Evolutionary conservation across 1,139 yeast genomes (phyloP).

Genomic region (Candida sp.): DNA sequence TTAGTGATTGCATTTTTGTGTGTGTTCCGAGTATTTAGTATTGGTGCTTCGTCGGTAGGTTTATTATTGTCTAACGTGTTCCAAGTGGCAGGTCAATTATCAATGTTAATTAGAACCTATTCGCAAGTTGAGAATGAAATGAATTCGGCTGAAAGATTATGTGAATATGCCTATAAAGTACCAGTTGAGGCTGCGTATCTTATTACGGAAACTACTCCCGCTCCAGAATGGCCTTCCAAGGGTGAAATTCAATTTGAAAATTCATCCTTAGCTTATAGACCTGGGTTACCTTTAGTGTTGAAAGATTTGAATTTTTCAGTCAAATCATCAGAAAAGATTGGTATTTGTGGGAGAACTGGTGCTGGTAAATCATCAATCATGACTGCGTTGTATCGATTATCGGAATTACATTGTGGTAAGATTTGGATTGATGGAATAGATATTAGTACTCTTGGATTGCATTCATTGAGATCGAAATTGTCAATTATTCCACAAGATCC

Average conservation of each 20-base stretch:
- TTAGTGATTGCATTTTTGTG: constrained; percentile 56
- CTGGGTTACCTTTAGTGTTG: constrained; percentile 71
- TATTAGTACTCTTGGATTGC: constrained; percentile 38
- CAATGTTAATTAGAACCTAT: constrained; percentile 46
- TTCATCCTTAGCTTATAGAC: constrained; percentile 68
- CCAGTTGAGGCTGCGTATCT: constrained; percentile 40
- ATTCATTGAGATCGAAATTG: constrained; percentile 28
- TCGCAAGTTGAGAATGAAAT: constrained; percentile 79
- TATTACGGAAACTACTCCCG: constrained; percentile 53
- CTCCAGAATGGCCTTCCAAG: constrained; percentile 40
- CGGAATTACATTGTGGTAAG: constrained; percentile 52
- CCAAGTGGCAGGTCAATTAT: constrained; percentile 45
- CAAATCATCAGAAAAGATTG: constrained; percentile 57
- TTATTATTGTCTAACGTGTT: constrained; percentile 60
- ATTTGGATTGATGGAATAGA: constrained; percentile 61
- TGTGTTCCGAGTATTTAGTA: constrained; percentile 58
- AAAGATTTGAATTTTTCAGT: constrained; percentile 48
- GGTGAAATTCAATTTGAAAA: constrained; percentile 54
- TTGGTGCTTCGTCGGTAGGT: constrained; percentile 68
- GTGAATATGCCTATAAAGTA: constrained; percentile 55
- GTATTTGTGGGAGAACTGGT: constrained; percentile 79
- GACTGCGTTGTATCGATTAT: constrained; percentile 60
- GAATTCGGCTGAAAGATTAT: constrained; percentile 83
- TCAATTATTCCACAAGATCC: constrained; percentile 48
- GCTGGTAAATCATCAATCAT: constrained; percentile 75